Evolutionary conservation across 202 grass and related monocot species (phyloP).

Genomic region (Cymbopogon flexuosus): DNA sequence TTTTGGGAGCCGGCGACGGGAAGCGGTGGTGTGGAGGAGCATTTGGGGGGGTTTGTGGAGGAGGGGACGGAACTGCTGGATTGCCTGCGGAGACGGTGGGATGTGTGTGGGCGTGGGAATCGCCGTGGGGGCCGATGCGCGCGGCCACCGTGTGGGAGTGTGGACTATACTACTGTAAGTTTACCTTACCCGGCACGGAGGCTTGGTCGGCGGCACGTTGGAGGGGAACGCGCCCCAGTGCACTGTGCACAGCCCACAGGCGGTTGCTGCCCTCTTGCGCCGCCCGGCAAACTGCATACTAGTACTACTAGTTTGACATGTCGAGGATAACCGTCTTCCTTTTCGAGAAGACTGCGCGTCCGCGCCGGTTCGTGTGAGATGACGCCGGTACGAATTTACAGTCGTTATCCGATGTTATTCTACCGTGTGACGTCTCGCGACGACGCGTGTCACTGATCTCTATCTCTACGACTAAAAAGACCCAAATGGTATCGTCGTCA

Average conservation of each 20-base stretch:
- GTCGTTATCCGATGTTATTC: no score
- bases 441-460: no score
- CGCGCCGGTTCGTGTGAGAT: no score
- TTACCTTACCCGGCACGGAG: background rate
- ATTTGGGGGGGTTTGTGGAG: conserved; percentile 35
- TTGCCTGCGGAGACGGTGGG: conserved; percentile 23
- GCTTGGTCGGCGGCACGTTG: conserved; percentile 34
- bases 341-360: no score
- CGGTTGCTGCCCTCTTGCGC: background rate
- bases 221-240: conserved; percentile 5
- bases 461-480: no score
- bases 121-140: no score
- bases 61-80: background rate
- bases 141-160: conserved; percentile 21
- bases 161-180: background rate
- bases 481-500: no score
- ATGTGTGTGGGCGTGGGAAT: background rate
- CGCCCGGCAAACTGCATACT: no score
- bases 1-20: conserved; percentile 37
- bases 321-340: no score
- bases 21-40: conserved; percentile 33
- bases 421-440: no score
- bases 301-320: no score
- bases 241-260: background rate
- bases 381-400: no score